A percentile compares a stretch with the other conserved stretches of the same genome.
phyloP scores from a whole-genome alignment of 2,329 filamentous ascomycete genomes.

The Aspergillus pseudoterreus region DNA sequence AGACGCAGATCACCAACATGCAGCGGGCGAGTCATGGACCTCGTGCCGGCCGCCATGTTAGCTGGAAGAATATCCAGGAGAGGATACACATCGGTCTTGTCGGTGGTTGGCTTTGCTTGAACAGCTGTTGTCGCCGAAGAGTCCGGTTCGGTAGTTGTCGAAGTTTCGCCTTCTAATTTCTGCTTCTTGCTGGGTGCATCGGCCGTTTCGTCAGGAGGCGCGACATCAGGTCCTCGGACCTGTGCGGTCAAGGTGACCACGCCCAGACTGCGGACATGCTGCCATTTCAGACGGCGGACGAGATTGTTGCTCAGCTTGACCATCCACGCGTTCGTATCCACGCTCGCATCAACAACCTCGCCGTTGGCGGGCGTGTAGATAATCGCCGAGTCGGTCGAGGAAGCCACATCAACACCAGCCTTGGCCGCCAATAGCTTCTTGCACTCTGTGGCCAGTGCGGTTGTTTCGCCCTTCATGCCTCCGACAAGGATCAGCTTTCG shows the following conservation, averaged over 20 bases:
- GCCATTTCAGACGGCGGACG: conserved; percentile 87
- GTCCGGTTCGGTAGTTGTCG: conserved; percentile 24
- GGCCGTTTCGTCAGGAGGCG: conserved; percentile 29
- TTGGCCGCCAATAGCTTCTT: conserved; percentile 58
- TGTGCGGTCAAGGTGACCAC: conserved; percentile 89
- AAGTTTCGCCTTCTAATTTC: conserved; percentile 48
- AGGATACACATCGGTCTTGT: conserved; percentile 39
- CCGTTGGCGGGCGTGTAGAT: conserved; percentile 82
- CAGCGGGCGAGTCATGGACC: conserved; percentile 77
- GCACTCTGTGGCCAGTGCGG: conserved; percentile 74
- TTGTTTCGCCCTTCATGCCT: conserved; percentile 74
- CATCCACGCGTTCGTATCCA: conserved; percentile 96
- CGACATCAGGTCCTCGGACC: conserved; percentile 50
- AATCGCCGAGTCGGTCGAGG: conserved; percentile 55
- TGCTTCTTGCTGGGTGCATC: conserved; percentile 49
- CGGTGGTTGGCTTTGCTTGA: conserved; percentile 17
- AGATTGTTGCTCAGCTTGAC: conserved; percentile 83
- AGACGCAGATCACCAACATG: conserved; percentile 92
- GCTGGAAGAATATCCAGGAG: conserved; percentile 58
- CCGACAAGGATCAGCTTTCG: conserved; percentile 91
- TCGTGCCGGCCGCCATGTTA: conserved; percentile 66
- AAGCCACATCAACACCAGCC: conserved; percentile 23
- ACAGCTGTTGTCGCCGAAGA: conserved; percentile 20
- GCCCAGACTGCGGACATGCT: conserved; percentile 82
- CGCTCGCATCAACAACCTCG: conserved; percentile 76